Percentiles rank a stretch among this genome's conserved stretches.
Conservation (phyloP, 305 asterid genomes). For the Fraxinus dipetala region DNA sequence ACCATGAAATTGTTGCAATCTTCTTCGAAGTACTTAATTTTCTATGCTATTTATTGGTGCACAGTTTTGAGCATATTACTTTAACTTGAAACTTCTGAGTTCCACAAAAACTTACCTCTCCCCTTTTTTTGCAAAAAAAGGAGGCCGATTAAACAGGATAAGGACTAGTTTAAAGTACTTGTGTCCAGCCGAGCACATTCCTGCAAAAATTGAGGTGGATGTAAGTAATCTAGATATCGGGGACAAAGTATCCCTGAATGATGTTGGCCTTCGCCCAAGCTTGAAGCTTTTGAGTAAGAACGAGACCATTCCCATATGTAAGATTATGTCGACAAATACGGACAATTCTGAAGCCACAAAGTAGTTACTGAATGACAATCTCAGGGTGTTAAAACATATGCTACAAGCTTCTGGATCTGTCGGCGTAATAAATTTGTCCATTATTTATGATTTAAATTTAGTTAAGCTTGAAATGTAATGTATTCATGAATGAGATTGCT, state of each 20-base stretch:
- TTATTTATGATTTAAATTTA: conserved; percentile 1
- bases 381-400: conserved; percentile 13
- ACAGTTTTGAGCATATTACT: not conserved
- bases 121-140: conserved; percentile 38
- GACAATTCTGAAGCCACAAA: conserved; percentile 30
- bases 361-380: conserved; percentile 13
- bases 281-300: conserved; percentile 82
- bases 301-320: conserved; percentile 70
- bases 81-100: not conserved
- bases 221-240: conserved; percentile 76
- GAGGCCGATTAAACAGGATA: conserved; percentile 56
- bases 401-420: conserved; percentile 4
- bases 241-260: conserved; percentile 57
- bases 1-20: not conserved
- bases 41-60: not conserved
- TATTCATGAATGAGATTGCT: not conserved
- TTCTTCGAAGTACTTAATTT: not conserved
- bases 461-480: not conserved
- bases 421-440: conserved; percentile 23
- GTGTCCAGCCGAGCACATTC: conserved; percentile 83
- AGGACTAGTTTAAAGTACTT: conserved; percentile 59
- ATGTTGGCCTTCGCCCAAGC: conserved; percentile 58
- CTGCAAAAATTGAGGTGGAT: conserved; percentile 82
- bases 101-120: not conserved
- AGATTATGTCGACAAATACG: conserved; percentile 49